Evolutionary conservation across 2,329 filamentous ascomycete species (phyloP), one percentile per base, ranked within the genome.

Genomic region (Fusarium sp.): DNA sequence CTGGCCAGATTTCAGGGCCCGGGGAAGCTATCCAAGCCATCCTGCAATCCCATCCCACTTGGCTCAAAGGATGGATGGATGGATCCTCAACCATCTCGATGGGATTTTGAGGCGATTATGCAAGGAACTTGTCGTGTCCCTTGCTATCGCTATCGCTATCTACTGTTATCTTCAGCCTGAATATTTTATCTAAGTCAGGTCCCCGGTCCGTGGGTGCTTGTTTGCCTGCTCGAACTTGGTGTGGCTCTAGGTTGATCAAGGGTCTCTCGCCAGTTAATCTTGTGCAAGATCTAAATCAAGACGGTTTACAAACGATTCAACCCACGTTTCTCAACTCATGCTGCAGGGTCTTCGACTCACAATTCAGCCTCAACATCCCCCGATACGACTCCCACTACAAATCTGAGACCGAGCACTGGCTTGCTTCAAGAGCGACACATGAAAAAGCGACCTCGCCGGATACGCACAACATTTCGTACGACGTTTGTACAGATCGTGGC

Each of bases 391-490:
- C 18, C 33, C 31, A 48, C 18, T 18, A 14, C 31, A 25, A 46
- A 56, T 14, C 29, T 42, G 33, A 54, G 29, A 27, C 42, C 25
- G 31, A 49, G 39, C 37, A 35, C 18, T 51, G 39, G 31, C 47
- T 53, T 64, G 37, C 54, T 45, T 61, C 40, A 45, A 40, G 45
- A 59, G 51, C 41, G 40, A 35, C 46, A 33, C 53, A 35, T 25
- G 45, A 35, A 64, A 39, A 45, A 35, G 49, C 54, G 45, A 45
- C 42, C 59, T 47, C 55, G 45, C 47, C 47, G 45, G 53, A 62
- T 58, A 67, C 37, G 67, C 60, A 62, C 59, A 65, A 27, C 61
- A 58, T 62, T 71, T 67, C 59, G 61, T 72, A 67, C 62, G 59
- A 72, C 71, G 23, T 58, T 35, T 20, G 35, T 55, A 67, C 55